Conservation (phyloP, 2,329 filamentous ascomycete genomes). For the Ophiostoma ips region DNA sequence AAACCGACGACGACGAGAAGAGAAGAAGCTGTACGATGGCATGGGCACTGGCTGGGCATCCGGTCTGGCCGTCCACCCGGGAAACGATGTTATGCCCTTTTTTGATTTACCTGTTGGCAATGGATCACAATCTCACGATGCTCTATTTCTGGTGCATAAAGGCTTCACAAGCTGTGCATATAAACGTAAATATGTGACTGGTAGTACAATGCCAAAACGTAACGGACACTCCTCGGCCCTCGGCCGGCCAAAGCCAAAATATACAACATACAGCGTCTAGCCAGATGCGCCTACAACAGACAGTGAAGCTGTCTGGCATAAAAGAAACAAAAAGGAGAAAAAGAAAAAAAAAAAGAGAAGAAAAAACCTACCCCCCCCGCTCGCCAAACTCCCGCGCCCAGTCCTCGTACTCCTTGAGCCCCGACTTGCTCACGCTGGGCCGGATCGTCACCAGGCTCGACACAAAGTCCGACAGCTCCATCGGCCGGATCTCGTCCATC, state of each 20-base stretch:
- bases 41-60: neutral
- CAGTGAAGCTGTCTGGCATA: neutral
- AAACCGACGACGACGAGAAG: neutral
- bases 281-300: no score
- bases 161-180: no score
- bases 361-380: conserved; percentile 51
- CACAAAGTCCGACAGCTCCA: conserved; percentile 69
- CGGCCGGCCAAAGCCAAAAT: no score
- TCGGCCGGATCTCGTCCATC: conserved; percentile 87
- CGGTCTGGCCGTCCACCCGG: neutral
- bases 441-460: conserved; percentile 73
- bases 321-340: neutral
- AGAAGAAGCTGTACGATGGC: neutral
- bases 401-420: conserved; percentile 79
- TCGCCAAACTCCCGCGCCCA: conserved; percentile 94
- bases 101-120: conserved; percentile 3
- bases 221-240: no score
- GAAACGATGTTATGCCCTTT: conserved; percentile 5
- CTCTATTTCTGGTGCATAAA: no score
- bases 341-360: neutral
- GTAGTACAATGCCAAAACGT: no score
- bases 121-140: conserved; percentile 5
- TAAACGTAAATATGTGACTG: no score
- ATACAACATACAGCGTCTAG: no score
- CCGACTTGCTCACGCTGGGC: conserved; percentile 75